Conservation (phyloP, 148 eudicot species). For the Silene uniflora region DNA sequence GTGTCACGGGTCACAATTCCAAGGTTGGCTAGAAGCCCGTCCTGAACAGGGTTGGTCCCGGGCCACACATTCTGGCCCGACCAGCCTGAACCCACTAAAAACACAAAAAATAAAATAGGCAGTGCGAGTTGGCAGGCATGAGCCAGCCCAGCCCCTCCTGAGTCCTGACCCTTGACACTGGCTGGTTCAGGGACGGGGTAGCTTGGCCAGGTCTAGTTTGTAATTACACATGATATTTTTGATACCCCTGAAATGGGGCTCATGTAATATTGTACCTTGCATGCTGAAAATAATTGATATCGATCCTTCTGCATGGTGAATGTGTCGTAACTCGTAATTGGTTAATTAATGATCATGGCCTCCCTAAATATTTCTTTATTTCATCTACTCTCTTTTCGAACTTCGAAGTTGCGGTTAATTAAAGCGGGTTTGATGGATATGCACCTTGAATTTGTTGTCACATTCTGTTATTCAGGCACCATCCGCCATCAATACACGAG, state of each 20-base stretch:
- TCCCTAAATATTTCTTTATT: neutral
- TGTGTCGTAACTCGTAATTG: too few relatives aligned
- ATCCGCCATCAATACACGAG: conserved; percentile 60
- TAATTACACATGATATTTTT: neutral
- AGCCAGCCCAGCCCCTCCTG: too few relatives aligned
- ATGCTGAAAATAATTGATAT: neutral
- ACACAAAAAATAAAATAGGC: too few relatives aligned
- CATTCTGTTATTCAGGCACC: conserved; percentile 35
- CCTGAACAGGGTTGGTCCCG: too few relatives aligned
- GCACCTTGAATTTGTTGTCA: neutral
- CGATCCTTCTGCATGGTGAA: neutral
- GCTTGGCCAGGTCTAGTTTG: neutral
- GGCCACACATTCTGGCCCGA: too few relatives aligned
- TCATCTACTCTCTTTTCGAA: too few relatives aligned
- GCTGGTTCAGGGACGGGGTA: too few relatives aligned
- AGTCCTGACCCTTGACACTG: too few relatives aligned
- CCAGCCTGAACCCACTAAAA: too few relatives aligned
- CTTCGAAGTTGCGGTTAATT: neutral
- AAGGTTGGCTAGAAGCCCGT: too few relatives aligned
- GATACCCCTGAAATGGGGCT: neutral
- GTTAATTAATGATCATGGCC: neutral
- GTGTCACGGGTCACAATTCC: too few relatives aligned
- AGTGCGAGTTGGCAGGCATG: too few relatives aligned
- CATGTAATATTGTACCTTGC: neutral
- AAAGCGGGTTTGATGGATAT: neutral